Conservation (phyloP, 441 rosid species). For the Syzygium malaccense region DNA sequence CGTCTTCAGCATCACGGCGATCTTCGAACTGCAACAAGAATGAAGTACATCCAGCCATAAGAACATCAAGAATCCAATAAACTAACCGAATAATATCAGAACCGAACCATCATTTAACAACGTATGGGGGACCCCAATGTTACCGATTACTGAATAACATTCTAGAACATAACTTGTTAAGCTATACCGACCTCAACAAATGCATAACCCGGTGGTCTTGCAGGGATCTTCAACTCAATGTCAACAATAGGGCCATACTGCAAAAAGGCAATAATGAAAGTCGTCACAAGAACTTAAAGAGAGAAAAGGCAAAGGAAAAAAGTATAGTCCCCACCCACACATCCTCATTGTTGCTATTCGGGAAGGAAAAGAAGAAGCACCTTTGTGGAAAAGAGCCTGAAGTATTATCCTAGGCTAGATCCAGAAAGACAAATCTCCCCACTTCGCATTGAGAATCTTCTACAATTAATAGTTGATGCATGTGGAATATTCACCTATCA, state of each 20-base stretch:
- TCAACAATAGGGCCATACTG: constrained; percentile 65
- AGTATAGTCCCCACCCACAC: not conserved
- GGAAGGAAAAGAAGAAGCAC: not conserved
- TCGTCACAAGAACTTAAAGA: not conserved
- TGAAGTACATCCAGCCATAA: not conserved
- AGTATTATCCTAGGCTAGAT: not conserved
- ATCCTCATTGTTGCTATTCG: not conserved
- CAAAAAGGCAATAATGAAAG: not conserved
- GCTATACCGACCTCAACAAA: constrained; percentile 69
- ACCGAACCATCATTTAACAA: not conserved
- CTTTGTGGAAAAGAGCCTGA: not conserved
- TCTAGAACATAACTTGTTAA: not conserved
- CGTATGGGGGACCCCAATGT: not conserved
- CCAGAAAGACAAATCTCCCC: not conserved
- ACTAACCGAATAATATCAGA: not conserved
- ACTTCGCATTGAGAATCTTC: not conserved
- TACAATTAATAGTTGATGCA: not conserved
- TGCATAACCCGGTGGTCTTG: constrained; percentile 95
- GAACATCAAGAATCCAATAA: not conserved
- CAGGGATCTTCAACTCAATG: constrained; percentile 89
- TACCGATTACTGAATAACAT: not conserved
- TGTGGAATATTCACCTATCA: not conserved
- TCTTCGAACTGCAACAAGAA: constrained; percentile 61
- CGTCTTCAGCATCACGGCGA: constrained; percentile 93
- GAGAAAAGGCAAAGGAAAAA: not conserved